Percentiles rank a stretch among this genome's conserved stretches.
These are phyloP conservation scores for Kwoniella dendrophila DNA, from an alignment of 768 basidiomycete species.

Conservation along the genomic window DNA sequence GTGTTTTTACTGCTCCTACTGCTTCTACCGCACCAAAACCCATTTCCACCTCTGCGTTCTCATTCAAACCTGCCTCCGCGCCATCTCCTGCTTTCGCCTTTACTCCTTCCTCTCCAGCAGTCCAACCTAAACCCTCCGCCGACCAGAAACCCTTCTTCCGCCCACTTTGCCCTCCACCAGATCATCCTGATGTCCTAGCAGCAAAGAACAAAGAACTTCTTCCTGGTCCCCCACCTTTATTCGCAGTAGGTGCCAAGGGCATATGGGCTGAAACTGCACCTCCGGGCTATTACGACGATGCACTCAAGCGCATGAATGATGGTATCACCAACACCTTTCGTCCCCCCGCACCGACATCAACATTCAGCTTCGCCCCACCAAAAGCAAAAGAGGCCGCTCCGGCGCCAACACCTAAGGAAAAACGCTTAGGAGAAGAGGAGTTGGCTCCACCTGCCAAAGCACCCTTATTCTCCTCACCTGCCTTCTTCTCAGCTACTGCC, in stretches of 20 bases:
- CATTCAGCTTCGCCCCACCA: slow-evolving; percentile 9
- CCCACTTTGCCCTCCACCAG: neutral
- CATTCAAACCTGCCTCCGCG: slow-evolving; percentile 2
- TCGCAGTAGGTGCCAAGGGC: neutral
- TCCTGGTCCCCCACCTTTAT: neutral
- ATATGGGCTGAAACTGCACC: neutral
- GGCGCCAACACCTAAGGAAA: slow-evolving; percentile 1
- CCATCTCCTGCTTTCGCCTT: neutral
- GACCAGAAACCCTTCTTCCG: neutral
- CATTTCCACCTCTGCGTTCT: slow-evolving; percentile 16
- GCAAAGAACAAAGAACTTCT: slow-evolving; percentile 4
- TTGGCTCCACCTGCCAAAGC: slow-evolving; percentile 11
- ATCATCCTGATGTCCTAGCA: slow-evolving; percentile 7
- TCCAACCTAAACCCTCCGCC: neutral
- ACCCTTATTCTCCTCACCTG: slow-evolving; percentile 11
- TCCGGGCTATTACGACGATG: slow-evolving; percentile 1
- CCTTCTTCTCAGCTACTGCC: slow-evolving; percentile 8
- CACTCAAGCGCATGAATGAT: neutral
- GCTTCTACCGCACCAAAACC: slow-evolving; percentile 21
- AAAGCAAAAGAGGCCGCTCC: neutral
- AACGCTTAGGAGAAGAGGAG: neutral
- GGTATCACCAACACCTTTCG: neutral
- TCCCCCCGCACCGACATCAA: neutral
- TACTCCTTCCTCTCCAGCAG: neutral
- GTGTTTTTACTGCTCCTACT: slow-evolving; percentile 28